Percentiles rank a stretch among this genome's conserved stretches.
Conservation (phyloP, 305 asterid genomes). For the Fraxinus xanthoxyloides region DNA sequence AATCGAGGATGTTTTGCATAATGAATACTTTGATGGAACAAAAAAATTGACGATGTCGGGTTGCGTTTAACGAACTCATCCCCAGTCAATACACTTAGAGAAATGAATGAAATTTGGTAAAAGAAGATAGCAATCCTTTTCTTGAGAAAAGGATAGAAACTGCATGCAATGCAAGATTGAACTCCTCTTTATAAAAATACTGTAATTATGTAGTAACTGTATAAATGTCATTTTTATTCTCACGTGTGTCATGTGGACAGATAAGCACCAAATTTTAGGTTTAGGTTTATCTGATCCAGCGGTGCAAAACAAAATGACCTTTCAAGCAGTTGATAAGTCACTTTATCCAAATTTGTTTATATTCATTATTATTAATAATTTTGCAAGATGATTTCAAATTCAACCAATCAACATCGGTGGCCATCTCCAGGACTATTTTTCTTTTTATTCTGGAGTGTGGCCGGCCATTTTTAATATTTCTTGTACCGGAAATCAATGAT, state of each 20-base stretch:
- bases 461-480: neutral
- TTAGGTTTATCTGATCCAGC: slow-evolving; percentile 25
- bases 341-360: neutral
- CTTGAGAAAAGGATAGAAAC: neutral
- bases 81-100: no score
- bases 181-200: neutral
- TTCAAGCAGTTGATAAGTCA: slow-evolving; percentile 23
- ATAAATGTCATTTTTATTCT: neutral
- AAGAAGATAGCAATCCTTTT: neutral
- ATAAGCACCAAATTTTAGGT: slow-evolving; percentile 6
- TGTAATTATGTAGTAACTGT: neutral
- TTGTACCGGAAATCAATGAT: neutral
- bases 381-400: neutral
- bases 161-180: neutral
- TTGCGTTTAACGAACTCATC: neutral
- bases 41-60: neutral
- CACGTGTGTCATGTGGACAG: neutral
- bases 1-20: no score
- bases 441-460: neutral
- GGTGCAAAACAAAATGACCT: slow-evolving; percentile 23
- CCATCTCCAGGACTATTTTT: neutral
- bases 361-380: no score
- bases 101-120: neutral
- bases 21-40: no score
- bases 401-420: neutral